Conservation (phyloP, 139 green algal genomes). For the Edaphochlamys debaryana region DNA sequence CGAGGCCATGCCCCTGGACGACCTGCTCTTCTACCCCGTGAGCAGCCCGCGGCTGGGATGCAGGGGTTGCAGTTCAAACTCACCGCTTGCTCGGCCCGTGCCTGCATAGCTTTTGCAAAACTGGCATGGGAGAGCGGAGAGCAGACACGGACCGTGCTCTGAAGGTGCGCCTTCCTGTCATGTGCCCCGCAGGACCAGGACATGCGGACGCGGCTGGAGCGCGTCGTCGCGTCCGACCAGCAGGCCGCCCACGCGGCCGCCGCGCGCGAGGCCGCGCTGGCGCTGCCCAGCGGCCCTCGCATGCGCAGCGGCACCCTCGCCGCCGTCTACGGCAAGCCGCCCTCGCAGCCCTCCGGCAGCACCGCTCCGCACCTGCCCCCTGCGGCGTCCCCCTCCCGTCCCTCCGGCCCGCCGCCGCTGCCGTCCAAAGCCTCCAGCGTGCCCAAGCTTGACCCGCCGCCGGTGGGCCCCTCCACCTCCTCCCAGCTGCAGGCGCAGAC, state of each 20-base stretch:
- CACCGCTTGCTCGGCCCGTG: too few species aligned
- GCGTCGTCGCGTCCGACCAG: not conserved
- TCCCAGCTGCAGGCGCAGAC: not conserved
- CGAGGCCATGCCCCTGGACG: constrained; percentile 8
- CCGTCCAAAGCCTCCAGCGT: not conserved
- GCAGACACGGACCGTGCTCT: too few species aligned
- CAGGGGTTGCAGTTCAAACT: not conserved
- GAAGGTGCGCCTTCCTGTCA: not conserved
- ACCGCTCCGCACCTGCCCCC: too few species aligned
- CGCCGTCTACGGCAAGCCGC: too few species aligned
- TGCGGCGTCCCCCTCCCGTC: too few species aligned
- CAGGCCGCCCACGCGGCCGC: not conserved
- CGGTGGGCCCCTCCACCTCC: not conserved
- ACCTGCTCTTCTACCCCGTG: constrained; percentile 18
- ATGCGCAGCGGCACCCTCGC: not conserved
- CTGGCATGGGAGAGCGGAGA: too few species aligned
- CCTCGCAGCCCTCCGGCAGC: too few species aligned
- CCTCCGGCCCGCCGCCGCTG: not conserved
- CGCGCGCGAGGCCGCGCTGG: not conserved
- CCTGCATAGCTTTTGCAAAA: too few species aligned
- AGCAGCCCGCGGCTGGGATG: not conserved
- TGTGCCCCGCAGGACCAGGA: constrained; percentile 11
- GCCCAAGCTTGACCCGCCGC: not conserved
- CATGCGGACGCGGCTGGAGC: constrained; percentile 12
- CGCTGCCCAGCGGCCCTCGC: not conserved